Evolutionary conservation across 306 rosid genomes (phyloP), one percentile per base, ranked within the genome.

Genomic region (Prunus fruticosa): DNA sequence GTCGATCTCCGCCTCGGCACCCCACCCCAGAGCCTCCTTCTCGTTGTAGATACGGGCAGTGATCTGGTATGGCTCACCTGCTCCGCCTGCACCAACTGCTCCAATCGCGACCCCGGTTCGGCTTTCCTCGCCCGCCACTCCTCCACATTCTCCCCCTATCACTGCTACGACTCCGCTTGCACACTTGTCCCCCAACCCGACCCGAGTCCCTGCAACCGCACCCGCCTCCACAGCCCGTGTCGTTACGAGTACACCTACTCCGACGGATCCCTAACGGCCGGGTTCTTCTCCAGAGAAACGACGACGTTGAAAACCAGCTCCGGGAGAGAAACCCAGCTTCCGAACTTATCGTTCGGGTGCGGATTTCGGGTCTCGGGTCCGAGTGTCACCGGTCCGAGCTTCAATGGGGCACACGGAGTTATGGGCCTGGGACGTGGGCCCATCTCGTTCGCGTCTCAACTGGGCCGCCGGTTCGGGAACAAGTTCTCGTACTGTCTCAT

Each of bases 51-150:
- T 66, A 92, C 96, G 8, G 97, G 92, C 60, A 83, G 91, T 79
- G 97, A 92, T 64, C 92, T 92, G 8, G 79, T 92, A 4, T 92
- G 97, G 97, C 89, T 86, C 16, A 80, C 87, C 8, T 92, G 96
- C 91, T 88, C 96, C 75, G 83, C 93, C 76, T 85, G 91, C 69
- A 45, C 22, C 25, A 76, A 79, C 83, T 88, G 93, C 83, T 64
- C 89, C 25, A 22, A 25, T 13, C 79, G 77, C 61, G 30, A 23
- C 11, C 76, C 84, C 14, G 84, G 88, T 65, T 84, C 96, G 30
- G 64, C 87, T 1, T 90, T 90, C 77, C 78, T 87, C 60, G 74
- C 86, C n/a, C 95, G 97, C 43, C 92, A 78, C 54, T 92, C 97
- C 23, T 23, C 79, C 71, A 75, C 91, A 10, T 92, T 92, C 87